A percentile compares a stretch with the other conserved stretches of the same genome.
These are phyloP conservation scores for Sporisorium sorghi DNA, from an alignment of 1,284 basidiomycete genomes.

Conservation along the genomic window DNA sequence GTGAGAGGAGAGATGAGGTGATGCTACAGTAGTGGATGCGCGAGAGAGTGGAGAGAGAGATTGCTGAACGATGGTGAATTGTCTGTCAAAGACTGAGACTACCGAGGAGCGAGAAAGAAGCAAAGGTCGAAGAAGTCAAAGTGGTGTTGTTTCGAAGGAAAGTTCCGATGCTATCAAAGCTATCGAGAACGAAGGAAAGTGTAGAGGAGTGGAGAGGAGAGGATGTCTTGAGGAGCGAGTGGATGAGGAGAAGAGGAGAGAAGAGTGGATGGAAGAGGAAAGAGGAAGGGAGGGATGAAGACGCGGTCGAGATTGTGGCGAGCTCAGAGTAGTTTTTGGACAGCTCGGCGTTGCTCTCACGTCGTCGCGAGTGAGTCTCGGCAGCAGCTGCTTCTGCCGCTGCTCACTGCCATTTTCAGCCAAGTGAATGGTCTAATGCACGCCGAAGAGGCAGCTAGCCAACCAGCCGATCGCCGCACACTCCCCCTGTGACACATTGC, in stretches of 20 bases:
- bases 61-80: slow-evolving; percentile 42
- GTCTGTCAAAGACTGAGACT: slow-evolving; percentile 48
- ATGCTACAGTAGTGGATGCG: slow-evolving; percentile 37
- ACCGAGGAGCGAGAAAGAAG: slow-evolving; percentile 15
- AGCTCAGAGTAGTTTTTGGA: slow-evolving; percentile 15
- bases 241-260: neutral
- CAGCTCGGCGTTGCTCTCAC: slow-evolving; percentile 18
- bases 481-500: neutral
- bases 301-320: neutral
- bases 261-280: neutral
- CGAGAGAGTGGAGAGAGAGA: slow-evolving; percentile 1
- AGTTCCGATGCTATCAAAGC: slow-evolving; percentile 45
- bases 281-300: neutral
- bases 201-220: slow-evolving; percentile 9
- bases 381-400: neutral
- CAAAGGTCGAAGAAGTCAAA: slow-evolving; percentile 3
- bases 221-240: slow-evolving; percentile 7
- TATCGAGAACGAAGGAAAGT: slow-evolving; percentile 18
- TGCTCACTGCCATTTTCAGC: neutral
- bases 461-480: neutral
- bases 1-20: neutral
- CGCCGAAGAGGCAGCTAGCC: no score
- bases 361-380: neutral
- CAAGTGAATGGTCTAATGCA: no score
- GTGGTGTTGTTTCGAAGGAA: slow-evolving; percentile 1